Conservation (phyloP, 352 stramenopile genomes). For the Pythium oligandrum region DNA sequence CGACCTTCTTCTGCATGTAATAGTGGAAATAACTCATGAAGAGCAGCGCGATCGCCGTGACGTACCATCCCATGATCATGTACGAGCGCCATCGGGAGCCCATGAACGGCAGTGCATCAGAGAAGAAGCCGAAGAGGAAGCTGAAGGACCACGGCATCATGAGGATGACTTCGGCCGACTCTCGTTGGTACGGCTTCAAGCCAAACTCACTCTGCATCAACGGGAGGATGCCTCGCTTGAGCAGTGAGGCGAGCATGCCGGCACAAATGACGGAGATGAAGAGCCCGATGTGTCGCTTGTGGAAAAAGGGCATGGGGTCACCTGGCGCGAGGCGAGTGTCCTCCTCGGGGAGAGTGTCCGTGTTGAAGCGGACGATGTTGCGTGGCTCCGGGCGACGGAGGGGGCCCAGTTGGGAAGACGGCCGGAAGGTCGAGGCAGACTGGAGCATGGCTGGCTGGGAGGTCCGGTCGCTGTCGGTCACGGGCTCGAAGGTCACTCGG, state of each 20-base stretch:
- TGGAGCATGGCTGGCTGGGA: no score
- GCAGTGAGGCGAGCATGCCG: conserved; percentile 25
- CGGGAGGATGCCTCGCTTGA: conserved; percentile 34
- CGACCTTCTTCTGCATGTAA: conserved; percentile 15
- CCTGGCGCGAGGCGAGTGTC: not conserved
- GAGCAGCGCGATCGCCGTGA: conserved; percentile 26
- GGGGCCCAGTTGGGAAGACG: no score
- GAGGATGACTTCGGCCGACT: conserved; percentile 31
- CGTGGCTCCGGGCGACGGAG: no score
- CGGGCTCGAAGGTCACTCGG: no score
- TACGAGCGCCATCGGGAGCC: conserved; percentile 17
- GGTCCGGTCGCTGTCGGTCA: no score
- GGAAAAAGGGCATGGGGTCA: conserved; percentile 9
- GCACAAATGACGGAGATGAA: conserved; percentile 35
- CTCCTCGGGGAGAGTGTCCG: not conserved
- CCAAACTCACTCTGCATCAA: conserved; percentile 36
- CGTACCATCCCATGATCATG: conserved; percentile 17
- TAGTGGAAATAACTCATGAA: conserved; percentile 24
- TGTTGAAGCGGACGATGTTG: no score
- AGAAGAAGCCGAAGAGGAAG: conserved; percentile 29
- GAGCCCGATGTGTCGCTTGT: conserved; percentile 22
- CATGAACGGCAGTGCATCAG: conserved; percentile 13
- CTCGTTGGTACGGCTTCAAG: conserved; percentile 25
- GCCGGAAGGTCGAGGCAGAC: no score
- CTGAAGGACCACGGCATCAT: conserved; percentile 43